Evolutionary conservation across 2,329 filamentous ascomycete species (phyloP).

Genomic region (Cercospora berteroae): DNA sequence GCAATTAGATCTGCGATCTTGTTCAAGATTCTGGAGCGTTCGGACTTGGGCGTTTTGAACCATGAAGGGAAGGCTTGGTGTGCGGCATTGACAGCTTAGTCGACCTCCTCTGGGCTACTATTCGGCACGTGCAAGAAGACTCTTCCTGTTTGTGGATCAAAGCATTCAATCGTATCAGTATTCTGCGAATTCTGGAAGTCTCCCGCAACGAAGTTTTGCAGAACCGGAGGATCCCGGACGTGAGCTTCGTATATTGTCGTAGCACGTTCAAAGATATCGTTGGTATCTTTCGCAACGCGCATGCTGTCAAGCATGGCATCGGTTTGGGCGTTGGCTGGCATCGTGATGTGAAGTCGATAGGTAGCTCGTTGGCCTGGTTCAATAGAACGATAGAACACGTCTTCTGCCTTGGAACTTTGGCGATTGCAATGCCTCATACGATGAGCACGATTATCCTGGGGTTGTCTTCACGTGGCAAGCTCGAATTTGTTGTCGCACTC

Average conservation of each 20-base stretch:
- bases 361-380: neutral
- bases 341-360: neutral
- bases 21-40: conserved; percentile 7
- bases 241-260: neutral
- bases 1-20: conserved; percentile 14
- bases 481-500: neutral
- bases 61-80: conserved; percentile 13
- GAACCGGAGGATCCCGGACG: neutral
- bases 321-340: neutral
- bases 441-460: neutral
- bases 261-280: neutral
- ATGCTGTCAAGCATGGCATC: conserved; percentile 2
- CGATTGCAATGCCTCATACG: neutral
- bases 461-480: neutral
- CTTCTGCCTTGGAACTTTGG: neutral
- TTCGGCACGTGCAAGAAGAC: conserved; percentile 13
- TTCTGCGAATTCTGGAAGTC: neutral
- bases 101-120: conserved; percentile 4
- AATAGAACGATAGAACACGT: neutral
- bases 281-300: neutral
- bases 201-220: conserved; percentile 15
- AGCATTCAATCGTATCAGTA: neutral
- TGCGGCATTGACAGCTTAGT: conserved; percentile 9
- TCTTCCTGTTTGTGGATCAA: conserved; percentile 12
- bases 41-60: conserved; percentile 11